These are phyloP conservation scores for Paraleonurus japonicus DNA, from an alignment of 257 asterid genomes.

Conservation along the genomic window DNA sequence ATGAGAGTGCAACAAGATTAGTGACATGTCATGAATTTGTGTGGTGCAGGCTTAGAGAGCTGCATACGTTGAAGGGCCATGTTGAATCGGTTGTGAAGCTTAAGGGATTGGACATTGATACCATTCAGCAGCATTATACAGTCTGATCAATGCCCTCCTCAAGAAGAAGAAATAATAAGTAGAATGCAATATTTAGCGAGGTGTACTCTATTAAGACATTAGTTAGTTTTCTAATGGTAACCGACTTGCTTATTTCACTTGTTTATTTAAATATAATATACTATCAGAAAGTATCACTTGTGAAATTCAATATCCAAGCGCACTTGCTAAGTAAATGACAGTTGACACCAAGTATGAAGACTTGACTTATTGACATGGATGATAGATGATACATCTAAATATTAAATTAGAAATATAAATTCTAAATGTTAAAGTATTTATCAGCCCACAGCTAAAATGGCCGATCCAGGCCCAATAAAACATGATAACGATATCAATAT, in stretches of 20 bases:
- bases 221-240: neutral
- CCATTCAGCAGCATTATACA: conserved; percentile 89
- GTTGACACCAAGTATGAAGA: neutral
- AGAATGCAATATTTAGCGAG: conserved; percentile 15
- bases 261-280: neutral
- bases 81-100: conserved; percentile 96
- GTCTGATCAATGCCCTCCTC: conserved; percentile 37
- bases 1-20: too few species aligned
- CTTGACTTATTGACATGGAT: neutral
- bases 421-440: neutral
- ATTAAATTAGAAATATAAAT: neutral
- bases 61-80: conserved; percentile 90
- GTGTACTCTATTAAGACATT: conserved; percentile 2
- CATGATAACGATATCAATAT: neutral
- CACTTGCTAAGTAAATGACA: neutral
- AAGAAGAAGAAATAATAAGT: neutral
- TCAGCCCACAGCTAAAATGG: neutral
- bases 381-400: neutral
- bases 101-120: conserved; percentile 86
- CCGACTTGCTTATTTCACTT: neutral
- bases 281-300: neutral
- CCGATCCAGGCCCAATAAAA: neutral
- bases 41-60: conserved; percentile 65
- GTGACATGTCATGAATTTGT: neutral
- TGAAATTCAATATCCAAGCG: neutral